Base-by-base conservation (phyloP, 352 stramenopile genomes). In the Thalassiosira sp. region DNA sequence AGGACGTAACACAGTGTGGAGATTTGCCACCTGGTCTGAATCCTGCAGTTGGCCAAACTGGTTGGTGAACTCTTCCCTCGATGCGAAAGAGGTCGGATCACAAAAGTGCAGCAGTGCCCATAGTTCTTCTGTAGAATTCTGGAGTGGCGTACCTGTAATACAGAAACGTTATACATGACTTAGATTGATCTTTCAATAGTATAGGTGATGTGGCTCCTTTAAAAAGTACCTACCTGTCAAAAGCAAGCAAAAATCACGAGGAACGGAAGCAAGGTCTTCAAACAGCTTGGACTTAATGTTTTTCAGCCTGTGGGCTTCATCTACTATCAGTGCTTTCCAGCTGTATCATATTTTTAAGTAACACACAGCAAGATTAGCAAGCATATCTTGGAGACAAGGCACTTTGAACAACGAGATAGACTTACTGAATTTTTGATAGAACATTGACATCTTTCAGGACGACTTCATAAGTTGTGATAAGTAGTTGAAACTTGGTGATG, bases 401-500 rank as follows among this genome's bases (percentile, higher is more conserved):
- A 15, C 25, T 46, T 48, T 49, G 95, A 90, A 64, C 96, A 95
- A 78, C 94, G 95, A 1, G 40, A 96, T 27, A 3, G n/a, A 63
- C 92, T 74, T 52, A 87, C 76, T 85, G 80, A 45, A 96, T 97
- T 74, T 97, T 97, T 1, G 91, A 87, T 31, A 94, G 68, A n/a
- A 97, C 90, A 62, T 97, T 93, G 16, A 92, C 89, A 54, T 97
- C 95, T 52, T 94, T 96, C n/a, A 96, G 81, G 25, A 96, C 95
- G 85, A 99, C 97, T 88, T 99, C 98, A 84, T 98, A 99, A 0
- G 97, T 99, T 27, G 98, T 99, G 62, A 99, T 98, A 11, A 99
- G 81, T 42, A 99, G 94, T 63, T 99, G 95, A 82, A 99, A 99
- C 61, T 96, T 96, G 10, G 87, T 94, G 42, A 89, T 82, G 65